Percentiles rank a stretch among this genome's conserved stretches.
phyloP scores from a whole-genome alignment of 805 yeast species.

The Pichia paraexigua region DNA sequence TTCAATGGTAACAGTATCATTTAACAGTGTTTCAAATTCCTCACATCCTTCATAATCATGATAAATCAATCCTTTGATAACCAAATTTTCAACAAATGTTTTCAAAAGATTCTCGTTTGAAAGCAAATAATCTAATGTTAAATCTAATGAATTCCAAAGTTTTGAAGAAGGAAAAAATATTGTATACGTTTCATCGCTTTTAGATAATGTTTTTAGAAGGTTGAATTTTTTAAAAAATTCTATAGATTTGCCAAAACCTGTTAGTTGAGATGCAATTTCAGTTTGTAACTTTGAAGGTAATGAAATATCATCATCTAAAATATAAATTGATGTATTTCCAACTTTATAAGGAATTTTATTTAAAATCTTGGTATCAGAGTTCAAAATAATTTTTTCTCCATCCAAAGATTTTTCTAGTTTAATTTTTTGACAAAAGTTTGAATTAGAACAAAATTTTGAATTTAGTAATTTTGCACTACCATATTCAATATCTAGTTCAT shows the following conservation, averaged over 20 bases:
- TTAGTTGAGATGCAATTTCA: slow-evolving; percentile 51
- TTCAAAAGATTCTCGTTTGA: slow-evolving; percentile 43
- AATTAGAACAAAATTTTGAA: slow-evolving; percentile 42
- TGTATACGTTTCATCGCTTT: slow-evolving; percentile 57
- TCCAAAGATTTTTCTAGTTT: slow-evolving; percentile 33
- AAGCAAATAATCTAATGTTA: slow-evolving; percentile 53
- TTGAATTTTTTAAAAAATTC: slow-evolving; percentile 45
- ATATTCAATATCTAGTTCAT: slow-evolving; percentile 12
- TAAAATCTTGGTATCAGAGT: slow-evolving; percentile 46
- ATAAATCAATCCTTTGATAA: slow-evolving; percentile 59
- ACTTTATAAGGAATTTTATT: slow-evolving; percentile 34
- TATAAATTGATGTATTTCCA: slow-evolving; percentile 61
- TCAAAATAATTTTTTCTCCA: slow-evolving; percentile 33
- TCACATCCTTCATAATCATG: slow-evolving; percentile 41
- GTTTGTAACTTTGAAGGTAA: slow-evolving; percentile 59
- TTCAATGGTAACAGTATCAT: slow-evolving; percentile 1
- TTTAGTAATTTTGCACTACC: slow-evolving; percentile 29
- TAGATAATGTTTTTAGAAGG: slow-evolving; percentile 42
- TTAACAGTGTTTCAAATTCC: slow-evolving; percentile 13
- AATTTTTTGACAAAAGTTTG: slow-evolving; percentile 53
- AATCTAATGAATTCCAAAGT: slow-evolving; percentile 60
- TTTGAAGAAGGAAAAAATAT: slow-evolving; percentile 68
- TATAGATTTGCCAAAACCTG: slow-evolving; percentile 59
- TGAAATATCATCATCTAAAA: slow-evolving; percentile 50
- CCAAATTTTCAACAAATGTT: slow-evolving; percentile 46